phyloP scores from a whole-genome alignment of 2,329 filamentous ascomycete genomes.

The Colletotrichum camelliae region DNA sequence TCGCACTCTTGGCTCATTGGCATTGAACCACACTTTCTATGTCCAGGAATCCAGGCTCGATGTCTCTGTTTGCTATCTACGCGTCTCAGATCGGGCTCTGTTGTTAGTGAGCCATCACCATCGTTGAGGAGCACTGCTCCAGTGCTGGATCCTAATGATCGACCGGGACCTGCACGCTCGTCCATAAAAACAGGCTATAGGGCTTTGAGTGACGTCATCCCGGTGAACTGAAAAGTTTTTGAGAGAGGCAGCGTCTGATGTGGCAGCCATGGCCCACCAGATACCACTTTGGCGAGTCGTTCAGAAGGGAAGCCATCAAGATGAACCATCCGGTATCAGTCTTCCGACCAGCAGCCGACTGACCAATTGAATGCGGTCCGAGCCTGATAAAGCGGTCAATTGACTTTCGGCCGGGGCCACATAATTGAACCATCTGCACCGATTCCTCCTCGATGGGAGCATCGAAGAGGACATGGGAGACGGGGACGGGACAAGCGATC shows the following conservation, averaged over 20 bases:
- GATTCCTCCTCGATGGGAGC: background rate
- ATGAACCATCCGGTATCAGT: background rate
- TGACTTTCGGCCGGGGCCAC: background rate
- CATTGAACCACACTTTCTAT: background rate
- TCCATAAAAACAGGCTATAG: background rate
- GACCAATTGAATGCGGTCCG: background rate
- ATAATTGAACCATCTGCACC: background rate
- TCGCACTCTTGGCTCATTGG: background rate
- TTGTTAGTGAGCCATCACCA: background rate
- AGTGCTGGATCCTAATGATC: background rate
- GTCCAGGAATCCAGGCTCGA: background rate
- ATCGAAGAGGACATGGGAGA: background rate
- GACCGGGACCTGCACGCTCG: slow-evolving; percentile 4
- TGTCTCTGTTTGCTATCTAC: background rate
- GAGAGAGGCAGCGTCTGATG: background rate
- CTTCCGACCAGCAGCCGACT: background rate
- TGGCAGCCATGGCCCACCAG: background rate
- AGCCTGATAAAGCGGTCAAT: background rate
- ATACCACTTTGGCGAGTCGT: background rate
- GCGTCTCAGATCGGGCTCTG: background rate
- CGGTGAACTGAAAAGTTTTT: background rate
- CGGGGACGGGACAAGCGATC: background rate
- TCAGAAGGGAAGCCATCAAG: background rate
- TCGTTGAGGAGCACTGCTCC: background rate
- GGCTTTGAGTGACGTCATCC: slow-evolving; percentile 11